Base-by-base conservation (phyloP, 2,329 filamentous ascomycete species). In the Cladosporium sp. region DNA sequence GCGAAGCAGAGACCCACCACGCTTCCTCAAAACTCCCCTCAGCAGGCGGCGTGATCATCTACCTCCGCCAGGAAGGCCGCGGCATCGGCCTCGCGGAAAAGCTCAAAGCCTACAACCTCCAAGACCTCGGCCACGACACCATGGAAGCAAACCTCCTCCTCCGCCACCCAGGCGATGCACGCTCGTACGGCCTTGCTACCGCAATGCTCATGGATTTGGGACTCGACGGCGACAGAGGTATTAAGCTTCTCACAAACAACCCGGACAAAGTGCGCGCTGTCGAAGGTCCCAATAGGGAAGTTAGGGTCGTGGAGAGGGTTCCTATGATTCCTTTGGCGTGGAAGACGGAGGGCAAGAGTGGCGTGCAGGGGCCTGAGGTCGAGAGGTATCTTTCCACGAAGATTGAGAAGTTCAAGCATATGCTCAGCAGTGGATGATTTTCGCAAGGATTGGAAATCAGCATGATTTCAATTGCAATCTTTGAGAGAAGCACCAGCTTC, bases 71-170 rank as follows among this genome's bases (percentile, higher is more conserved):
- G 69, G 93, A 98, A 72, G 93, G 93, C 0, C 86, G 93, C 19
- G 93, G 93, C 2, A 98, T 98, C 57, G 93, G 93, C 0, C 78
- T 98, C 0, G 86, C 88, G 2, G 91, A 95, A 72, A 98, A 98
- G 70, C 78, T 98, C 33, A 97, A 98, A 71, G 93, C 93, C 4
- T 98, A 98, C 70, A 98, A 98, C 64, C 75, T 98, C 38, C 93
- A 98, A 67, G 93, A 98, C 70, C 75, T 98, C 20, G 93, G 93
- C 0, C 91, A 87, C n/a, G 93, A 98, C 69, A 98, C 93, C 0
- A 94, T 97, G 30, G 90, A 98, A 71, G 93, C 93, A 2, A 98
- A 98, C 62, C 72, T 98, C 39, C 69, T 97, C 19, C 75, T 98
- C 36, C 78, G 93, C 38, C 93, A 98, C 68, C 93, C 93, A 0